Evolutionary conservation across 2,329 filamentous ascomycete species (phyloP), one percentile per base, ranked within the genome.

Genomic region (Colletotrichum caudatum): DNA sequence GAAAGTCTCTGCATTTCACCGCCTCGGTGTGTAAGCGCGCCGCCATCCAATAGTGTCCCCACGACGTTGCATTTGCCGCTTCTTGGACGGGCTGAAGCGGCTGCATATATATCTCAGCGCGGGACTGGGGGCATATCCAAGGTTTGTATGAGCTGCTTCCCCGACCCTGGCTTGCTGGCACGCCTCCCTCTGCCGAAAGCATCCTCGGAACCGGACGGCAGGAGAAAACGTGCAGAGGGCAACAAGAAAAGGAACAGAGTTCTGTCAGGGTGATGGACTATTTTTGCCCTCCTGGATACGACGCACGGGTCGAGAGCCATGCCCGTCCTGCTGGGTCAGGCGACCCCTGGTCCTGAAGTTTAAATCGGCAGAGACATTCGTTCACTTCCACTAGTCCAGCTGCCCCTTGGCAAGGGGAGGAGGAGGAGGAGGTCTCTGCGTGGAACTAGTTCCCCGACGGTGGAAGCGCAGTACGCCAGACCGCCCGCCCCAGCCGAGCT

Each of bases 101-200:
- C 53, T 72, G 69, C 69, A 50, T 39, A 66, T 59, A 69, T 69
- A 64, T 72, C 69, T 69, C 65, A 54, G 59, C 46, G 64, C 37
- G 50, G 57, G 37, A 62, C 5, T 33, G 29, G 26, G 33, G 26
- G 46, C 9, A 37, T 20, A 54, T 23, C 48, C 56, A 33, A 62
- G 46, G 23, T 44, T 26, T 14, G n/a, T 18, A 18, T 3, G 51
- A 6, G n/a, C 35, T 53, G 12, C 29, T 29, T 29, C 29, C 29
- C 29, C 29, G 29, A 29, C 29, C 29, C 29, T 29, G 29, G 29
- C 29, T 29, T 29, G 29, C 29, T 29, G 39, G 57, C 57, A 29
- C 5, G 16, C 39, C 39, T 23, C 11, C 39, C 23, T 23, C 11
- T 16, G 6, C 14, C 46, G 18, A 12, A 53, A 14, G 9, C 29